Evolutionary conservation across 768 basidiomycete species (phyloP), one percentile per base, ranked within the genome.

Genomic region (Russula brevipes): DNA sequence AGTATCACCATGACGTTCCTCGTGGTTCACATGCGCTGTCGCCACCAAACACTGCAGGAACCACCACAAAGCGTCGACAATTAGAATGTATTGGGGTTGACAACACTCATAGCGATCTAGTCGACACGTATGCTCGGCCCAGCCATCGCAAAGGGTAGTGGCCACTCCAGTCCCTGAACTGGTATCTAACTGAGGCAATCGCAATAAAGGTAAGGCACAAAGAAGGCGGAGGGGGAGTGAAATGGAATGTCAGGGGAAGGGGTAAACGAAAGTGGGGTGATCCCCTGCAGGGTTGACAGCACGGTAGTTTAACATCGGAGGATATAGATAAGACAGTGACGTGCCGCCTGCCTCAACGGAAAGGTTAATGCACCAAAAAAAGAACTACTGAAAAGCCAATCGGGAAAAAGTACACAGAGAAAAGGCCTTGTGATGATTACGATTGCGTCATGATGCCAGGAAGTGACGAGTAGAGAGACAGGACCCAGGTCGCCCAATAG

Each of bases 241-340:
- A 24, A 24, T 24, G 36, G 35, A 38, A 38, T 31, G n/a, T 33
- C 35, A 49, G 42, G 58, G 45, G 35, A 31, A 53, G 16, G 31
- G 44, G 12, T 35, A 39, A 54, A 45, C 45, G 52, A 59, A 63
- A 63, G 42, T 47, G 46, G 46, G 52, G 39, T 36, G 35, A 30
- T 42, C 52, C 49, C 46, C 39, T 60, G 52, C 41, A 16, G 17
- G 57, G 41, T 54, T 38, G 53, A 45, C 53, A 17, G 54, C 46
- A 59, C 39, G 33, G 45, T 51, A 60, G 42, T 64, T 55, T 51
- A 60, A 60, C 63, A 55, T 56, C 59, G 49, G 47, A 64, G 59
- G 60, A 64, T 44, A 64, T 64, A 60, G 59, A 60, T 64, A 55
- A 64, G 50, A 60, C 14, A 35, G 42, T 44, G 54, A 51, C 46